Percentiles rank a stretch among this genome's conserved stretches.
Evolutionary conservation across 2,329 filamentous ascomycete species (phyloP).

Genomic region (Botrytis aclada): DNA sequence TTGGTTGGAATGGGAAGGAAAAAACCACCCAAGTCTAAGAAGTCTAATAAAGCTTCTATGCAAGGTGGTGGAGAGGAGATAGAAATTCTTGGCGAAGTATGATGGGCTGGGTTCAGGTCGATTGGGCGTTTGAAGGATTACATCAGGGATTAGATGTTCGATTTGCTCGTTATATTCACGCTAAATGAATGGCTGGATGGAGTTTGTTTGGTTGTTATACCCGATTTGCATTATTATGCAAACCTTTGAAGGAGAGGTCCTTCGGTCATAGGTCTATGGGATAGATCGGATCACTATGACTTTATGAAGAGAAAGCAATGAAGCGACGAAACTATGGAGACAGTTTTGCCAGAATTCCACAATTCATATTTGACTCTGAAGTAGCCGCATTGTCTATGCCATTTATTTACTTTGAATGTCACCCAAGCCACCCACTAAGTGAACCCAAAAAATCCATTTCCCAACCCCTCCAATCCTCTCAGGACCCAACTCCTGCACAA

Average conservation of each 20-base stretch:
- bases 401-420: neutral
- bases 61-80: constrained; percentile 35
- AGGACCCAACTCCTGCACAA: neutral
- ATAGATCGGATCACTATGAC: neutral
- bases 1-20: constrained; percentile 15
- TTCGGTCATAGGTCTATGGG: neutral
- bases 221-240: constrained; percentile 4
- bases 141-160: neutral
- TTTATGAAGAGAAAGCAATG: neutral
- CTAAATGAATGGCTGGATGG: neutral
- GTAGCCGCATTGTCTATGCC: neutral
- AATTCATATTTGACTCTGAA: neutral
- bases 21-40: constrained; percentile 28
- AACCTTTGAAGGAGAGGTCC: neutral
- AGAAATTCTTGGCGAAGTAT: constrained; percentile 31
- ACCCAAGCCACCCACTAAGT: neutral
- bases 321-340: neutral
- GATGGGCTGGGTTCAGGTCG: neutral
- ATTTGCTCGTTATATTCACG: neutral
- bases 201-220: constrained; percentile 16
- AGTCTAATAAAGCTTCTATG: constrained; percentile 33
- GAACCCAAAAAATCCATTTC: neutral
- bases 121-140: constrained; percentile 8
- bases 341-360: neutral
- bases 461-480: neutral